Evolutionary conservation across 2,329 filamentous ascomycete genomes (phyloP).

Genomic region (Pezicula neosporulosa): DNA sequence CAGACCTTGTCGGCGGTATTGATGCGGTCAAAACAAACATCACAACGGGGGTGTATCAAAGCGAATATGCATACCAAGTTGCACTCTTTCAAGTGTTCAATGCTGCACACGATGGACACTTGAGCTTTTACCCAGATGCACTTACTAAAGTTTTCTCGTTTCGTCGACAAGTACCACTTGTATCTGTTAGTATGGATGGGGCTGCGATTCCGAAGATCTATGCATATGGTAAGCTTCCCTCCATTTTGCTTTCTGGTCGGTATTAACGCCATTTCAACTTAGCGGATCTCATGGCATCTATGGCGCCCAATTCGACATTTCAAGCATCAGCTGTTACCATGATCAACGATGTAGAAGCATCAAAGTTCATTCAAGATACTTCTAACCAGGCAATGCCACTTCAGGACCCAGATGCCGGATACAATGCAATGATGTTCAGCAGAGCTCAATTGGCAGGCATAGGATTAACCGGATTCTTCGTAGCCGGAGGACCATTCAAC

Average conservation of each 20-base stretch:
- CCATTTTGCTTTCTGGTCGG: background rate
- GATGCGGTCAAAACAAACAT: constrained; percentile 3
- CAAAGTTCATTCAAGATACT: constrained; percentile 40
- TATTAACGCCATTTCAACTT: background rate
- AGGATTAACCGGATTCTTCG: constrained; percentile 26
- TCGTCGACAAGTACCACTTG: constrained; percentile 42
- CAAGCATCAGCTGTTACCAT: constrained; percentile 39
- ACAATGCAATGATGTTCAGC: constrained; percentile 33
- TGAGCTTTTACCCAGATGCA: constrained; percentile 42
- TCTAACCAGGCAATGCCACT: constrained; percentile 27
- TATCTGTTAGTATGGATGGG: constrained; percentile 57
- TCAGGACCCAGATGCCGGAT: constrained; percentile 32
- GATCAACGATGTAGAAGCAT: constrained; percentile 51
- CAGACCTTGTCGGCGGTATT: constrained; percentile 8
- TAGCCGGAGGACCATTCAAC: constrained; percentile 26
- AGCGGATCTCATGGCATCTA: constrained; percentile 31
- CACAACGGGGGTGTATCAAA: constrained; percentile 1
- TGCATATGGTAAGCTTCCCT: constrained; percentile 34
- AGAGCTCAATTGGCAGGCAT: constrained; percentile 11
- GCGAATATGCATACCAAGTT: constrained; percentile 11
- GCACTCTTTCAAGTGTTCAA: constrained; percentile 3
- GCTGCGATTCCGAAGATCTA: constrained; percentile 52
- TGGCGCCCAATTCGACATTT: constrained; percentile 36
- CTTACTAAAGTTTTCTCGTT: constrained; percentile 46
- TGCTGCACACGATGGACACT: constrained; percentile 11